Evolutionary conservation across 2,329 filamentous ascomycete species (phyloP), one percentile per base, ranked within the genome.

Genomic region (Scedosporium boydii): DNA sequence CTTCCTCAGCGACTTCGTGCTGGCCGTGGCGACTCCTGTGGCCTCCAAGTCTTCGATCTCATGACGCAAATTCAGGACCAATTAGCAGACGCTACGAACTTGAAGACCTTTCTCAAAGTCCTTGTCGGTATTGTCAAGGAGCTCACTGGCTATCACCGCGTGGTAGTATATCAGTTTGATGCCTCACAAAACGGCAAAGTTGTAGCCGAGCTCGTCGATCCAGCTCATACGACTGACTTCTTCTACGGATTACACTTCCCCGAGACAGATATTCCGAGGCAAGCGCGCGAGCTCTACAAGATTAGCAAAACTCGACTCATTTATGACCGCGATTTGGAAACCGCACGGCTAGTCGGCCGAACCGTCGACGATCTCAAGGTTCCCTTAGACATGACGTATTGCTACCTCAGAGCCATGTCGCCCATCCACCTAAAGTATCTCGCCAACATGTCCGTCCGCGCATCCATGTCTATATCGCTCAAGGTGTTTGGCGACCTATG

Each of bases 151-250:
- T 96, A 96, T 66, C 92, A 96, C 70, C 88, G 92, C 12, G 90
- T 96, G 58, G 93, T 96, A 90, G 83, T 96, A 1, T 96, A 96
- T 69, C 91, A 96, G 72, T 96, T 96, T 66, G 92, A 96, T 71
- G 79, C 86, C 4, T 74, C 81, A 1, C 95, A 88, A 79, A 96
- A 96, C 68, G 92, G 91, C 18, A 87, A 89, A 62, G 91, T 96
- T 1, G 91, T 96, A 4, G 91, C 91, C 0, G 92, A 96, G 71
- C 77, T 96, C 10, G 89, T 96, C 7, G 90, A 96, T 70, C 89
- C 90, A 1, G 79, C 84, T 18, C 86, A 87, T 38, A 93, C 91
- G 0, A 87, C 88, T 62, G 92, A 96, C 72, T 76, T 96, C 0
- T 96, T 92, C 77, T 91, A 93, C 70, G 92, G 91, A 0, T 78